phyloP scores from a whole-genome alignment of 192 early-diverging fungal species.

The Entomortierella chlamydospora region DNA sequence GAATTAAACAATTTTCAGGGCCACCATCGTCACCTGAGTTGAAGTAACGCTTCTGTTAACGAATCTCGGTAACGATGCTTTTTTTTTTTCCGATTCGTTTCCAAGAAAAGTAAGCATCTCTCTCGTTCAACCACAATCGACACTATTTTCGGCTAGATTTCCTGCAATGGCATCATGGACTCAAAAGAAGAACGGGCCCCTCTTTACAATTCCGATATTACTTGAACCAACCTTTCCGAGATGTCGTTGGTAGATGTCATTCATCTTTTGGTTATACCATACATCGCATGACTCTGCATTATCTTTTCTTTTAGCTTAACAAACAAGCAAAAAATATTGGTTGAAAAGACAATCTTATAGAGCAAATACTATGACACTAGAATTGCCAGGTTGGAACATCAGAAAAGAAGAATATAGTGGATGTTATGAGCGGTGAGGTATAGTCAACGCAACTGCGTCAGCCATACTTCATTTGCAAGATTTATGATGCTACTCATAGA shows the following conservation, averaged over 20 bases:
- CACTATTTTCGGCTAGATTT: slow-evolving; percentile 18
- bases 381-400: too few relatives aligned
- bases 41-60: slow-evolving; percentile 4
- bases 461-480: background rate
- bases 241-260: too few relatives aligned
- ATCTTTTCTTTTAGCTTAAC: too few relatives aligned
- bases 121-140: background rate
- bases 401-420: too few relatives aligned
- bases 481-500: background rate
- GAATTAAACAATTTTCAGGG: too few relatives aligned
- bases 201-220: background rate
- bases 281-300: too few relatives aligned
- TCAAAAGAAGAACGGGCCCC: background rate
- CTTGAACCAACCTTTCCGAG: background rate
- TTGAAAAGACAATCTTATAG: too few relatives aligned
- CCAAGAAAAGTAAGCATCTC: slow-evolving; percentile 33
- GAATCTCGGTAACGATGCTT: background rate
- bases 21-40: slow-evolving; percentile 21
- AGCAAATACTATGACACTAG: too few relatives aligned
- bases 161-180: slow-evolving; percentile 9
- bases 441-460: too few relatives aligned
- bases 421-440: too few relatives aligned
- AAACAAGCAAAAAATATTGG: too few relatives aligned
- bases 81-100: slow-evolving; percentile 9
- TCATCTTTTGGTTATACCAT: too few relatives aligned